Base-by-base conservation (phyloP, 768 basidiomycete species). In the Psilocybe cubensis region DNA sequence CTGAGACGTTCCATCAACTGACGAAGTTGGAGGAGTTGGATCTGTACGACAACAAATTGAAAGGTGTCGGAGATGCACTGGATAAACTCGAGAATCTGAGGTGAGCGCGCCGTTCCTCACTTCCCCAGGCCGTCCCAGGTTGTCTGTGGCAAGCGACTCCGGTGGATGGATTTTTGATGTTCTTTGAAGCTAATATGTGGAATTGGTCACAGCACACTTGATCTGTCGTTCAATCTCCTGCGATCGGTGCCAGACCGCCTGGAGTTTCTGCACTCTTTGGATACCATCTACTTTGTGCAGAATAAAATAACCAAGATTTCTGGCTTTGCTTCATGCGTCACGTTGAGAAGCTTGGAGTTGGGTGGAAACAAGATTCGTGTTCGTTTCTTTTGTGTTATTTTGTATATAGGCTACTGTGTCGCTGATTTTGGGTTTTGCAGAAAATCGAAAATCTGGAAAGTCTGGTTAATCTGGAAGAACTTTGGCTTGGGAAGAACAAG, bases 401-500 rank as follows among this genome's bases (percentile, higher is more conserved):
- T 45, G 38, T 7, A 17, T 55, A 45, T 17, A 4, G n/a, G 24
- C 44, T 27, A 18, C 29, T 33, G 57, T 21, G 11, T 12, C 48
- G 61, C 55, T 38, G 54, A 42, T 28, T n/a, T n/a, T 50, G 38
- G 21, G 2, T 54, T 25, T 44, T 44, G 7, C 58, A 97, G 95
- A 84, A 80, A 76, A 96, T 99, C 56, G 93, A 98, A 70, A 88
- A 89, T 38, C 72, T 98, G 3, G 92, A 92, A 10, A 78, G 83
- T 1, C 76, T 97, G 35, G 83, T 87, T 1, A 91, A 89, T 62
- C 76, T 99, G 9, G 92, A 95, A 63, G 95, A 98, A 65, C 77
- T 99, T 2, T 98, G 96, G 94, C 74, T 98, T 2, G 97, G 97
- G 7, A 99, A 99, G 81, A 99, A 99, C 71, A 99, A 98, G 76